Evolutionary conservation across 2,329 filamentous ascomycete genomes (phyloP).

Genomic region (Aureobasidium melanogenum): DNA sequence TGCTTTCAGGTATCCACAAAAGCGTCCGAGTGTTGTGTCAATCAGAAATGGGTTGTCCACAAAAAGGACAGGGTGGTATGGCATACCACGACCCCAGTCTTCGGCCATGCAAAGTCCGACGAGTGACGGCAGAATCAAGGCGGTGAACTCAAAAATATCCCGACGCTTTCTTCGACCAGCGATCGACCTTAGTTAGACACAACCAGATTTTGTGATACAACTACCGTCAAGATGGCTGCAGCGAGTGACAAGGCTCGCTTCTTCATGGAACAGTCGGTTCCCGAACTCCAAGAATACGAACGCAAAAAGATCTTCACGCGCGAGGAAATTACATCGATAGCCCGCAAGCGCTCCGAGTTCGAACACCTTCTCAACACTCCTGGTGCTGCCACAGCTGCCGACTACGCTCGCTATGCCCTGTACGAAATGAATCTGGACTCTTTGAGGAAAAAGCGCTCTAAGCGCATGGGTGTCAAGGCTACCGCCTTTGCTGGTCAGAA

Average conservation of each 20-base stretch:
- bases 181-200: not conserved
- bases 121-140: not conserved
- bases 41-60: not conserved
- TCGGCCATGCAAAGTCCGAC: not conserved
- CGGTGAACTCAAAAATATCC: constrained; percentile 4
- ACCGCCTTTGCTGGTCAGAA: constrained; percentile 61
- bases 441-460: constrained; percentile 73
- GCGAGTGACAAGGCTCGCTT: constrained; percentile 92
- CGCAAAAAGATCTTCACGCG: constrained; percentile 82
- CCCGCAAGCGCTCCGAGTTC: constrained; percentile 83
- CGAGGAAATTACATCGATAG: constrained; percentile 84
- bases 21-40: too few relatives aligned
- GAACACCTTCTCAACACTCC: constrained; percentile 85
- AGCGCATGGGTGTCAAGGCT: constrained; percentile 67
- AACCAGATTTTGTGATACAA: not conserved
- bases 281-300: constrained; percentile 86
- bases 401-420: constrained; percentile 77
- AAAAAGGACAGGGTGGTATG: not conserved
- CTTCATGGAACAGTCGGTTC: constrained; percentile 84
- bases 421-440: constrained; percentile 61
- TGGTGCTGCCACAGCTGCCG: constrained; percentile 57
- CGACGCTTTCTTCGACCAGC: not conserved
- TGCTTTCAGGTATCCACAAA: too few relatives aligned
- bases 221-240: constrained; percentile 54
- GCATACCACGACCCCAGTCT: not conserved